These are phyloP conservation scores for Phytophthora pluvialis DNA, from an alignment of 352 stramenopile species.

Conservation along the genomic window DNA sequence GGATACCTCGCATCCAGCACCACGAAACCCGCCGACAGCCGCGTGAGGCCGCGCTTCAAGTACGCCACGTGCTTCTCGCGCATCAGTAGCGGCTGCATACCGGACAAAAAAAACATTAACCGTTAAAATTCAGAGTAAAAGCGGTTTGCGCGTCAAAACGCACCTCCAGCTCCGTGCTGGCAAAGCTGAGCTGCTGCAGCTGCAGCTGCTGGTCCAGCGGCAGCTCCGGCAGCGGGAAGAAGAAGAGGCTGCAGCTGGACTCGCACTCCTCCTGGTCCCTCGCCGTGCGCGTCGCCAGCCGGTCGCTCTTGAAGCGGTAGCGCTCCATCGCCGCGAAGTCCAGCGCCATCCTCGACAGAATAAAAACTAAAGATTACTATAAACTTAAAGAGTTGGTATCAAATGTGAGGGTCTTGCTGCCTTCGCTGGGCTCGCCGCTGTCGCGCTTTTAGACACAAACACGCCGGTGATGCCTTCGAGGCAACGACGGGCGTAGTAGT, in stretches of 20 bases:
- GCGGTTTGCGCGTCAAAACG: background rate
- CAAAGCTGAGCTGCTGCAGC: constrained; percentile 84
- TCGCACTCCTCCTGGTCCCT: constrained; percentile 89
- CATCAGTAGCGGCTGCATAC: constrained; percentile 69
- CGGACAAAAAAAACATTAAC: background rate
- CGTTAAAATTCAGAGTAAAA: constrained; percentile 3
- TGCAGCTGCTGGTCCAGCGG: constrained; percentile 79
- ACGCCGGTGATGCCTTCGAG: no score
- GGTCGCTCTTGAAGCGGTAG: constrained; percentile 64
- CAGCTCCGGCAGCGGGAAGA: constrained; percentile 88
- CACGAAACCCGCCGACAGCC: constrained; percentile 85
- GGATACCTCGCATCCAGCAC: constrained; percentile 89
- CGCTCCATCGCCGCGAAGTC: constrained; percentile 42
- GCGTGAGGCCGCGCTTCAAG: constrained; percentile 71
- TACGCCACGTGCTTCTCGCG: constrained; percentile 86
- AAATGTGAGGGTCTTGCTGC: no score
- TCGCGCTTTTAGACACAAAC: no score
- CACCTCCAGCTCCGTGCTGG: constrained; percentile 67
- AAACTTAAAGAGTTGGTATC: background rate
- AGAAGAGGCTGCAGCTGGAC: constrained; percentile 91
- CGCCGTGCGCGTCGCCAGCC: constrained; percentile 59
- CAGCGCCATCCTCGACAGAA: constrained; percentile 8
- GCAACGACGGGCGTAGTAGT: no score
- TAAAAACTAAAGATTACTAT: constrained; percentile 2
- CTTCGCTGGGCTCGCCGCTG: no score